phyloP scores from a whole-genome alignment of 345 rosid species.

The Camelina hispida region DNA sequence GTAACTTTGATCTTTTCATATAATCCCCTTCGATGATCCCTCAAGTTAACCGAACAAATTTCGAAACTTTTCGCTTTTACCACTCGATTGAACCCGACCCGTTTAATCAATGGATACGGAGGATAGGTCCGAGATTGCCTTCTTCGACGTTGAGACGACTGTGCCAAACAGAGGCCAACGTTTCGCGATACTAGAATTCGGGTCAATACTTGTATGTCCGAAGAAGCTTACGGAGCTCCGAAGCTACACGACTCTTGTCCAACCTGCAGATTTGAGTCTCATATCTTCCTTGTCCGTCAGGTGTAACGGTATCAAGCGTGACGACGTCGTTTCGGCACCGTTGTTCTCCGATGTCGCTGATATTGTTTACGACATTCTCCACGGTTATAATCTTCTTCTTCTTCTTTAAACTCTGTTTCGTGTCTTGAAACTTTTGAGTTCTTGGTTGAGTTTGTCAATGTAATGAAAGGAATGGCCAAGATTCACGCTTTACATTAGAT shows the following conservation, averaged over 20 bases:
- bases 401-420: neutral
- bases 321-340: conserved; percentile 64
- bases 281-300: conserved; percentile 62
- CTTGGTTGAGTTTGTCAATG: neutral
- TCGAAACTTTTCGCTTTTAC: conserved; percentile 4
- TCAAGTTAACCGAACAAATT: conserved; percentile 12
- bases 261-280: conserved; percentile 66
- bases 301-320: conserved; percentile 71
- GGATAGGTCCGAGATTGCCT: conserved; percentile 70
- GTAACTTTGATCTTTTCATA: conserved; percentile 22
- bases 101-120: conserved; percentile 43
- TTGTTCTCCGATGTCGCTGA: conserved; percentile 73
- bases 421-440: neutral
- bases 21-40: conserved; percentile 28
- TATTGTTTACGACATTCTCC: conserved; percentile 69
- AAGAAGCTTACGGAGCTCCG: conserved; percentile 67
- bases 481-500: neutral
- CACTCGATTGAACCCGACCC: conserved; percentile 5
- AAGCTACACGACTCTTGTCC: conserved; percentile 79
- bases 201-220: conserved; percentile 87
- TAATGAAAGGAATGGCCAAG: conserved; percentile 4
- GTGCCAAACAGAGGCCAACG: conserved; percentile 70
- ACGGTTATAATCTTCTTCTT: conserved; percentile 52
- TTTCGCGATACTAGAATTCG: conserved; percentile 76
- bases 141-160: conserved; percentile 93